Conservation (phyloP, 768 basidiomycete genomes). For the Boletus rubescentipes region DNA sequence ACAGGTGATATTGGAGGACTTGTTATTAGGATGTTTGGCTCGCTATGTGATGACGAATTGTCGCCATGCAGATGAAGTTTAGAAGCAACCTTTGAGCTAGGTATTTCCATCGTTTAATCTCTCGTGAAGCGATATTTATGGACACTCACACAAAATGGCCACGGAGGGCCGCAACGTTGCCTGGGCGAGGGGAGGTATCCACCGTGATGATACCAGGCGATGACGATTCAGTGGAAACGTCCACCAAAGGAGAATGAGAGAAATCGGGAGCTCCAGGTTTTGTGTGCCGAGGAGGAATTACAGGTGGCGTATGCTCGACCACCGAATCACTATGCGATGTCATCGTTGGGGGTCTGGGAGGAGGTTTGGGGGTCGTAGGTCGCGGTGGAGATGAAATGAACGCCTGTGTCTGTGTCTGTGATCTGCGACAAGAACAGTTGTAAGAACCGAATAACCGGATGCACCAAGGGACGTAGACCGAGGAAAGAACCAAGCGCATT, state of each 20-base stretch:
- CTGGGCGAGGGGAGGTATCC: conserved; percentile 8
- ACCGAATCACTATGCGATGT: conserved; percentile 22
- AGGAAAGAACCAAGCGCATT: neutral
- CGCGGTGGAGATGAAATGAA: conserved; percentile 16
- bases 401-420: neutral
- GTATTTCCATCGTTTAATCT: neutral
- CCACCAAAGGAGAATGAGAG: conserved; percentile 1
- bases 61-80: conserved; percentile 13
- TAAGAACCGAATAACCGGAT: neutral
- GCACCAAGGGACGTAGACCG: neutral
- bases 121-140: neutral
- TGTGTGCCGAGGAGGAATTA: conserved; percentile 19
- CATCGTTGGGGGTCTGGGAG: conserved; percentile 14
- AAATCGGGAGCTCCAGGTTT: conserved; percentile 6
- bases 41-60: conserved; percentile 17
- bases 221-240: neutral
- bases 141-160: conserved; percentile 30
- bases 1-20: conserved; percentile 19
- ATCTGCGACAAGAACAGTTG: conserved; percentile 9
- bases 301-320: conserved; percentile 12
- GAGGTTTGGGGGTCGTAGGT: conserved; percentile 18
- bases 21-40: conserved; percentile 25
- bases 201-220: neutral
- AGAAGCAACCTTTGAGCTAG: conserved; percentile 26
- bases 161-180: conserved; percentile 40